Evolutionary conservation across 2,329 filamentous ascomycete species (phyloP).

Genomic region (Diaporthe ampelina): DNA sequence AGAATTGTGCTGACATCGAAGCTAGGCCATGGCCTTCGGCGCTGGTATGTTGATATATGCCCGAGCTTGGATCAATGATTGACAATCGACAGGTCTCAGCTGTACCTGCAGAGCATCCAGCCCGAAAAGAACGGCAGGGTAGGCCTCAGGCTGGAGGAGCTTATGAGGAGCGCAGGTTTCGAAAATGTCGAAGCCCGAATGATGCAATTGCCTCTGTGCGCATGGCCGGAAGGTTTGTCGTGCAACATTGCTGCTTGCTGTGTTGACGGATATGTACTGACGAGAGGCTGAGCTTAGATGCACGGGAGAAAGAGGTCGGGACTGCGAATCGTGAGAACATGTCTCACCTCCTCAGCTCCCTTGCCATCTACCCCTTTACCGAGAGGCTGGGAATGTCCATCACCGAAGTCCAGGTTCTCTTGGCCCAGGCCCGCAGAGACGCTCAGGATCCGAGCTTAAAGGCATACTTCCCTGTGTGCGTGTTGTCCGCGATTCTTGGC

Average conservation of each 20-base stretch:
- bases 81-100: conserved; percentile 59
- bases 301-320: conserved; percentile 67
- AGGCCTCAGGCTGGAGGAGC: conserved; percentile 69
- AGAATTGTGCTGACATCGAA: neutral
- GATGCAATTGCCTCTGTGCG: conserved; percentile 77
- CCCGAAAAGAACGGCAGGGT: conserved; percentile 76
- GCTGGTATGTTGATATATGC: conserved; percentile 61
- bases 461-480: conserved; percentile 74
- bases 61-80: neutral
- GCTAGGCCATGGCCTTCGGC: conserved; percentile 72
- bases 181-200: conserved; percentile 76
- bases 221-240: conserved; percentile 75
- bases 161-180: conserved; percentile 75
- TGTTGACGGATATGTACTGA: conserved; percentile 38
- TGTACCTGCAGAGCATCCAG: conserved; percentile 73
- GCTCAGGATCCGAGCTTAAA: conserved; percentile 68
- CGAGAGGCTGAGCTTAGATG: conserved; percentile 54
- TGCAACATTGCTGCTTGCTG: neutral
- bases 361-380: conserved; percentile 70
- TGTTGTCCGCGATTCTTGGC: conserved; percentile 39
- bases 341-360: conserved; percentile 65
- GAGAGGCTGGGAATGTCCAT: conserved; percentile 66
- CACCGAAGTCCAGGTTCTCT: conserved; percentile 69
- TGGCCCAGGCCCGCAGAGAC: conserved; percentile 68
- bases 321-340: conserved; percentile 67